These are phyloP conservation scores for Ganoderma leucocontextum DNA, from an alignment of 1,284 basidiomycete species.

Conservation along the genomic window DNA sequence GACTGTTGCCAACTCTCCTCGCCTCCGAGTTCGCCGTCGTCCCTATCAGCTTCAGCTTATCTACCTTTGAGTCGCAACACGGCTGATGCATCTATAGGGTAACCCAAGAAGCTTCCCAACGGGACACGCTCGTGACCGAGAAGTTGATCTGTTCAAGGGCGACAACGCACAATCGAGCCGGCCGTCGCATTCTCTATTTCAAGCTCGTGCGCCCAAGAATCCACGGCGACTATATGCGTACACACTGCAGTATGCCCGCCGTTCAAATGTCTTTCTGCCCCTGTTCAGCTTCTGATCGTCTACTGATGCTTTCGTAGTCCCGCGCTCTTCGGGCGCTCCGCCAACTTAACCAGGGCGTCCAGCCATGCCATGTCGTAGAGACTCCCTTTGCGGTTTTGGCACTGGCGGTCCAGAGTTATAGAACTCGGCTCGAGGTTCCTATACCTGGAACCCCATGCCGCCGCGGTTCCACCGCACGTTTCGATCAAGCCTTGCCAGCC, in stretches of 20 bases:
- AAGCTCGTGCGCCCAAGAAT: not conserved
- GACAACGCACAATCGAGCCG: constrained; percentile 2
- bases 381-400: not conserved
- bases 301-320: not conserved
- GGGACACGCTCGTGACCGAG: not conserved
- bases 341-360: not conserved
- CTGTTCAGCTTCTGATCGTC: not conserved
- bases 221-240: not conserved
- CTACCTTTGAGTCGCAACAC: not conserved
- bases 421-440: not conserved
- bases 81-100: not conserved
- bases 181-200: not conserved
- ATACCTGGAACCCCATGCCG: not conserved
- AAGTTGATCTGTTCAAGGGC: not conserved
- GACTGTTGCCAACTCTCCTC: not conserved
- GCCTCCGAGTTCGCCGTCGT: constrained; percentile 1
- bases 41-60: not conserved
- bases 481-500: not conserved
- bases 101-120: constrained; percentile 3
- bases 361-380: not conserved
- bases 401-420: not conserved
- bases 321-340: constrained; percentile 1
- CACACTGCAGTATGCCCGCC: not conserved
- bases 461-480: not conserved
- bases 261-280: not conserved